Percentiles rank a stretch among this genome's conserved stretches.
These are phyloP conservation scores for Boehmeria nivea DNA, from an alignment of 306 rosid genomes.

Conservation along the genomic window DNA sequence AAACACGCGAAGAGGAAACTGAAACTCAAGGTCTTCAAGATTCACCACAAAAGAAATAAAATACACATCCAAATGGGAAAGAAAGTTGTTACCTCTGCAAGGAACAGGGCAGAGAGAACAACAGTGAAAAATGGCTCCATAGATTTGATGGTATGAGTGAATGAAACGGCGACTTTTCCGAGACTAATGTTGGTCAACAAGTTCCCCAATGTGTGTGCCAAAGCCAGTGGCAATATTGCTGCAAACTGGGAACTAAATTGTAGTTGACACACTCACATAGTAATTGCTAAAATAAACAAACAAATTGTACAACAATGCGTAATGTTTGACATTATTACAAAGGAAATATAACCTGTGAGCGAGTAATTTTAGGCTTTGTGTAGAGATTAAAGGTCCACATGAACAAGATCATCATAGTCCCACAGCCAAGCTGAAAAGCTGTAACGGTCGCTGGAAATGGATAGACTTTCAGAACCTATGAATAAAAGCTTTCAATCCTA, in stretches of 20 bases:
- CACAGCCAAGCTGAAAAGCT: conserved; percentile 52
- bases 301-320: too few relatives aligned
- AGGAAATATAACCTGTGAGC: conserved; percentile 37
- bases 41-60: too few relatives aligned
- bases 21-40: too few relatives aligned
- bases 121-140: conserved; percentile 82
- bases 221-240: conserved; percentile 52
- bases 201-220: conserved; percentile 70
- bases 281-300: too few relatives aligned
- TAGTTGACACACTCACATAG: too few relatives aligned
- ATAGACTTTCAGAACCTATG: conserved; percentile 81
- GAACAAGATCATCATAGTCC: conserved; percentile 41
- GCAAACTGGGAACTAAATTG: conserved; percentile 30
- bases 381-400: conserved; percentile 57
- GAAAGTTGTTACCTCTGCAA: conserved; percentile 48
- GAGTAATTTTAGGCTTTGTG: conserved; percentile 47
- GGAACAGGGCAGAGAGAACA: conserved; percentile 48
- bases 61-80: not conserved
- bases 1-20: too few relatives aligned
- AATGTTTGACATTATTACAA: too few relatives aligned
- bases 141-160: conserved; percentile 80
- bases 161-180: conserved; percentile 69
- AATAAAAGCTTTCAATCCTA: not conserved
- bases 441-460: conserved; percentile 86
- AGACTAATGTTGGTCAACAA: conserved; percentile 65